Conservation (phyloP, 2,329 filamentous ascomycete species). For the Simplicillium aogashimaense region DNA sequence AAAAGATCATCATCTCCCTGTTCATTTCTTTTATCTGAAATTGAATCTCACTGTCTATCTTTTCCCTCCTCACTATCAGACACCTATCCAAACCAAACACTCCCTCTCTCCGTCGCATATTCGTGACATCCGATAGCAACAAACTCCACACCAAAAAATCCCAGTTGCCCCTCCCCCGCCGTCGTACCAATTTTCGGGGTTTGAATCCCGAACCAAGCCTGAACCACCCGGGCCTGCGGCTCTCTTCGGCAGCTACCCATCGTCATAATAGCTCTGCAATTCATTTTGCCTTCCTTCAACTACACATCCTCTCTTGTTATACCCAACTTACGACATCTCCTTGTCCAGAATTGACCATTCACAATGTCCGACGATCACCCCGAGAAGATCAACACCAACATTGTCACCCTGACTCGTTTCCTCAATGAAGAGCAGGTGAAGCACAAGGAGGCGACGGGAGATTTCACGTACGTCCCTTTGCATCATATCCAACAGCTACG, state of each 20-base stretch:
- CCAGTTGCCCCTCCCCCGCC: slow-evolving; percentile 6
- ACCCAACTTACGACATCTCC: background rate
- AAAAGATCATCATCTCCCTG: too few relatives aligned
- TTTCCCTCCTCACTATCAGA: slow-evolving; percentile 1
- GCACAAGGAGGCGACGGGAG: slow-evolving; percentile 88
- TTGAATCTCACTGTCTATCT: background rate
- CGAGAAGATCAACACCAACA: slow-evolving; percentile 90
- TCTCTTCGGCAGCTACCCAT: slow-evolving; percentile 2
- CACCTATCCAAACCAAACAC: background rate
- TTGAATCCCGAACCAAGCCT: slow-evolving; percentile 6
- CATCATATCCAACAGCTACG: background rate
- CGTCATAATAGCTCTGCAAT: slow-evolving; percentile 8
- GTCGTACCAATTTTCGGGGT: slow-evolving; percentile 6
- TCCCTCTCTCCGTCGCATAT: background rate
- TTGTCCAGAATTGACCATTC: slow-evolving; percentile 8
- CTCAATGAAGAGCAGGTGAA: slow-evolving; percentile 93
- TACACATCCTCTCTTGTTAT: slow-evolving; percentile 6
- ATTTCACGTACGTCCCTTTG: slow-evolving; percentile 75
- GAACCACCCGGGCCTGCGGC: background rate
- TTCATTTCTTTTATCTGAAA: too few relatives aligned
- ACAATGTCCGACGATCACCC: slow-evolving; percentile 34
- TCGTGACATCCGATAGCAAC: background rate
- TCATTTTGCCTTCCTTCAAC: slow-evolving; percentile 6
- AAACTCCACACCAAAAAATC: background rate
- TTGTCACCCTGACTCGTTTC: slow-evolving; percentile 90